Base-by-base conservation (phyloP, 148 eudicot genomes). In the Beta vulgaris region DNA sequence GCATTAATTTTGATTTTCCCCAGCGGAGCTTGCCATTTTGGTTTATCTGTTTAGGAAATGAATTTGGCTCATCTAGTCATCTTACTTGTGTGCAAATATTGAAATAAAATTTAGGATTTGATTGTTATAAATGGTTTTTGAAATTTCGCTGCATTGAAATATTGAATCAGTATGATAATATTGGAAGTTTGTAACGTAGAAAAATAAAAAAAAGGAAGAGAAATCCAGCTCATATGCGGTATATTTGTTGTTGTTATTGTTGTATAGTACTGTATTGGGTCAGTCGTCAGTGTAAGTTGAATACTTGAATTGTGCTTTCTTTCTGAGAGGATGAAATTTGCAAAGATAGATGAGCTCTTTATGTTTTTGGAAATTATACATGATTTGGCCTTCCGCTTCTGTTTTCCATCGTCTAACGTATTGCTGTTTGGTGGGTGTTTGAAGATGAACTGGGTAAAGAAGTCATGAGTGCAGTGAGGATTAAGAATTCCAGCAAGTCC, bases 371-470 rank as follows among this genome's bases (percentile, higher is more conserved):
- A 43, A 44, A n/a, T 44, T 37, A 23, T 0, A 31, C n/a, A 7
- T 48, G 26, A 10, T 37, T 7, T 60, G n/a, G n/a, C n/a, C n/a
- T n/a, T n/a, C 51, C 51, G 2, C 51, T 46, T 46, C 14, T 46
- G 11, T 46, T 46, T 2, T 54, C n/a, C n/a, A n/a, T n/a, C n/a
- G n/a, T n/a, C n/a, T n/a, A n/a, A n/a, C n/a, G n/a, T n/a, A n/a
- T n/a, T n/a, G n/a, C n/a, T 26, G 42, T 25, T 71, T 58, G 84
- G 76, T 77, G 48, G 40, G 15, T 75, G 57, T 49, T 36, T 77
- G 60, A 71, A 93, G 98, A 93, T 83, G 98, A 93, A 80, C 92
- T 87, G 0, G 96, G 96, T 16, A 93, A 93, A 76, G 96, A 93
- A 82, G 96, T 87, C 60, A 87, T 81, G 72, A 93, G 98, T 78